These are phyloP conservation scores for Chimonanthus praecox DNA, from an alignment of 164 flowering plant genomes.

Conservation along the genomic window DNA sequence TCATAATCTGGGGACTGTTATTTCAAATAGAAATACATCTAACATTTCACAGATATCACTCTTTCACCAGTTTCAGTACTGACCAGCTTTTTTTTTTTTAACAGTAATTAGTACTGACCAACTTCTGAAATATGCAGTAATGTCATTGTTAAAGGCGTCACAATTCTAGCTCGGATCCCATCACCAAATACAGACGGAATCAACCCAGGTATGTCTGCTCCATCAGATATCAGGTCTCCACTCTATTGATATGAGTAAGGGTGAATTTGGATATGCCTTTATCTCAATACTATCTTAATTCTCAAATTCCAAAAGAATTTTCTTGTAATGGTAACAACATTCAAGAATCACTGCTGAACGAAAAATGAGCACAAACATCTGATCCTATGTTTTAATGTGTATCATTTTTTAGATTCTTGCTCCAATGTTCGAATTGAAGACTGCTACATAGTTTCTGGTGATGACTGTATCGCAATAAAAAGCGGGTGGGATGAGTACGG, in stretches of 20 bases:
- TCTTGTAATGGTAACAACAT: not conserved
- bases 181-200: not conserved
- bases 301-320: not conserved
- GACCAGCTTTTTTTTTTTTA: not conserved
- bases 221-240: not conserved
- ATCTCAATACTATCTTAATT: too few relatives aligned
- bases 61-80: too few relatives aligned
- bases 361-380: not conserved
- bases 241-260: not conserved
- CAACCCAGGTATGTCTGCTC: not conserved
- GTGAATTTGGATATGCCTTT: too few relatives aligned
- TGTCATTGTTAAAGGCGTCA: not conserved
- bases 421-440: slow-evolving; percentile 55
- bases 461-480: slow-evolving; percentile 57
- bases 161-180: not conserved
- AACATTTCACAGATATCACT: too few relatives aligned
- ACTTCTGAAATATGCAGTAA: too few relatives aligned
- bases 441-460: slow-evolving; percentile 68
- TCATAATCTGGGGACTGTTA: too few relatives aligned
- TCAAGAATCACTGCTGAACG: not conserved
- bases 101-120: not conserved
- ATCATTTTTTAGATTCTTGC: slow-evolving; percentile 46
- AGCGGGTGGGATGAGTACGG: slow-evolving; percentile 34
- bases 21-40: too few relatives aligned
- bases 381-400: not conserved